These are phyloP conservation scores for Naganishia sp. DNA, from an alignment of 1,284 basidiomycete species.

Conservation along the genomic window DNA sequence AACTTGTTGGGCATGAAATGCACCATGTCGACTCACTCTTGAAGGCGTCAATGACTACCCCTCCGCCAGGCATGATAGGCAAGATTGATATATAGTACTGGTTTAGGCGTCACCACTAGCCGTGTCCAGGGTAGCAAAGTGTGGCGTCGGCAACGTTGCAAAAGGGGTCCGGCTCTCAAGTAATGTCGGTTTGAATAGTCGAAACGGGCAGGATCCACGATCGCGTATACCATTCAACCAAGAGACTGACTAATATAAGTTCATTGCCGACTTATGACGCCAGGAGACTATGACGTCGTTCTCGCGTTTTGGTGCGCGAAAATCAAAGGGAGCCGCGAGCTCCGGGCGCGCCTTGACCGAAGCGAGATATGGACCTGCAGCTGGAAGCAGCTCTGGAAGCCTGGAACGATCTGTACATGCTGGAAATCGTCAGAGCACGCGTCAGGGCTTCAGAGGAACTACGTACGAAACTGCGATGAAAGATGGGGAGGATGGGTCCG, in stretches of 20 bases:
- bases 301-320: not conserved
- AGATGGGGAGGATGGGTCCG: too few species aligned
- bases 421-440: too few species aligned
- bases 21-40: slow-evolving; percentile 31
- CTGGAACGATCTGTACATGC: too few species aligned
- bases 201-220: not conserved
- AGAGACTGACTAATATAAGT: not conserved
- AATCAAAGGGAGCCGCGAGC: not conserved
- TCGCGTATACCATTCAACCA: not conserved
- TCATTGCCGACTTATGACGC: not conserved
- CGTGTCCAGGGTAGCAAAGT: not conserved
- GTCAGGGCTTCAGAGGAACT: too few species aligned
- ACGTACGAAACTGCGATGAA: too few species aligned
- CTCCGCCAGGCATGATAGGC: slow-evolving; percentile 31
- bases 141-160: not conserved
- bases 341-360: too few species aligned
- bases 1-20: slow-evolving; percentile 1
- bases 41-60: slow-evolving; percentile 35
- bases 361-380: too few species aligned
- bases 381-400: too few species aligned
- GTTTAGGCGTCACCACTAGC: not conserved
- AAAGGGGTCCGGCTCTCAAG: not conserved
- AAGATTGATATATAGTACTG: slow-evolving; percentile 3
- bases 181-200: not conserved
- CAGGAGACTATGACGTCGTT: slow-evolving; percentile 1